Conservation (phyloP, 495 filamentous ascomycete genomes). For the Xylaria longipes region DNA sequence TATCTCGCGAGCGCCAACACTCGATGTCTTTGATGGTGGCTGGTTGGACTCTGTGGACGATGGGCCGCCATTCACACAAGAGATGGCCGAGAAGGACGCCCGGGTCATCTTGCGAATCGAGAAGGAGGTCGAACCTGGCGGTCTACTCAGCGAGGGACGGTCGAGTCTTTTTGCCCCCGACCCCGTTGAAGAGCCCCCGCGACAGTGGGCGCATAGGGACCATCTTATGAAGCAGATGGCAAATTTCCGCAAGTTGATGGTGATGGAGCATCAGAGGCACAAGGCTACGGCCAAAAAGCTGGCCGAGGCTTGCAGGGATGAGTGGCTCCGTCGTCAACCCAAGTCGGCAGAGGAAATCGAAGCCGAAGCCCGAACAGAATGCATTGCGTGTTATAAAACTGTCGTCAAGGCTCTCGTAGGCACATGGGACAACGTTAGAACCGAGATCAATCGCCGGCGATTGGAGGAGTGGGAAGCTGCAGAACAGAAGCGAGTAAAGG, state of each 20-base stretch:
- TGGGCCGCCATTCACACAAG: conserved; percentile 56
- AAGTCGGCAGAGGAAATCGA: conserved; percentile 74
- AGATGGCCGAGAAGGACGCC: conserved; percentile 60
- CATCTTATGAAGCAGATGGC: conserved; percentile 82
- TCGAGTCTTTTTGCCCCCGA: conserved; percentile 82
- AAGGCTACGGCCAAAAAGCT: conserved; percentile 67
- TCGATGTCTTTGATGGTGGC: conserved; percentile 57
- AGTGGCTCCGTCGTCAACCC: conserved; percentile 70
- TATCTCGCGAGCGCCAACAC: conserved; percentile 50
- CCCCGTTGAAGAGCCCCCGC: conserved; percentile 72
- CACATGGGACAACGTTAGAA: conserved; percentile 80
- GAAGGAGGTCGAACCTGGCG: conserved; percentile 73
- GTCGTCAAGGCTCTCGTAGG: conserved; percentile 71
- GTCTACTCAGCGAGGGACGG: conserved; percentile 71
- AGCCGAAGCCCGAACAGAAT: conserved; percentile 58
- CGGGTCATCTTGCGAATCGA: conserved; percentile 65
- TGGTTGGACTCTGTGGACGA: conserved; percentile 61
- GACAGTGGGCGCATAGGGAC: conserved; percentile 83
- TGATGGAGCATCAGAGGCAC: conserved; percentile 78
- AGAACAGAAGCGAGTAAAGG: conserved; percentile 79
- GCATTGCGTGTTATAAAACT: conserved; percentile 65
- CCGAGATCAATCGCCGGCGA: conserved; percentile 75
- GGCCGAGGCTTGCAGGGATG: conserved; percentile 63
- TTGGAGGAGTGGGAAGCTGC: conserved; percentile 83
- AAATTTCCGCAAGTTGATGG: conserved; percentile 78